Conservation (phyloP, 2,329 filamentous ascomycete species). For the Clonostachys rosea region DNA sequence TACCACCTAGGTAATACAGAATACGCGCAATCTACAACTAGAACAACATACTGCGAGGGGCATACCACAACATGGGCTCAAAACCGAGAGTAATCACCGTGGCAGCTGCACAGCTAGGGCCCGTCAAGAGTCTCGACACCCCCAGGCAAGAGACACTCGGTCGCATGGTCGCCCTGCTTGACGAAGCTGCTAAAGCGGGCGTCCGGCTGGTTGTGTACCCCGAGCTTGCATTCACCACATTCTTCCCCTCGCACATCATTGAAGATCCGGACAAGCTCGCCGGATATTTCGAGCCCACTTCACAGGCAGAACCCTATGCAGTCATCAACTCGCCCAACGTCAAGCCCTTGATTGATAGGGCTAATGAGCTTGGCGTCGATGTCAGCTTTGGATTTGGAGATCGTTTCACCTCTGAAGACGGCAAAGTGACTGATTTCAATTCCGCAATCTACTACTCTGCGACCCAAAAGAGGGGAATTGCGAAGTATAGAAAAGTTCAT, state of each 20-base stretch:
- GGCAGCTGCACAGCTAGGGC: slow-evolving; percentile 50
- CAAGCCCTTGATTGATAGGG: slow-evolving; percentile 41
- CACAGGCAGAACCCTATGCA: slow-evolving; percentile 11
- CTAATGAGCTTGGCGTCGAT: slow-evolving; percentile 40
- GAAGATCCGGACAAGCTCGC: slow-evolving; percentile 35
- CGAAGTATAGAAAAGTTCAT: slow-evolving; percentile 52
- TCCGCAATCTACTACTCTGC: slow-evolving; percentile 42
- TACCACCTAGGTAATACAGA: no score
- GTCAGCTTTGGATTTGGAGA: slow-evolving; percentile 50
- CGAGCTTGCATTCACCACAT: slow-evolving; percentile 50
- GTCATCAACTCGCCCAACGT: slow-evolving; percentile 30
- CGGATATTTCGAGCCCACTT: slow-evolving; percentile 44
- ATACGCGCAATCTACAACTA: no score
- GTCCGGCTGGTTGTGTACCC: slow-evolving; percentile 48
- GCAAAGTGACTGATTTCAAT: slow-evolving; percentile 37
- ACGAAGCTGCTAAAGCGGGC: slow-evolving; percentile 32
- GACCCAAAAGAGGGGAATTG: slow-evolving; percentile 27
- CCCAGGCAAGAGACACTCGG: slow-evolving; percentile 32
- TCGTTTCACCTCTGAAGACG: slow-evolving; percentile 22
- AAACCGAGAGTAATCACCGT: slow-evolving; percentile 15
- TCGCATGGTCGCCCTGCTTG: slow-evolving; percentile 43
- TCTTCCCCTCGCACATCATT: slow-evolving; percentile 49
- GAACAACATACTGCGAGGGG: no score
- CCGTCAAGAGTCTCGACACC: slow-evolving; percentile 25
- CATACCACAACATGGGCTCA: no score